phyloP scores from a whole-genome alignment of 2,329 filamentous ascomycete species.

The Xylariaceae sp. region DNA sequence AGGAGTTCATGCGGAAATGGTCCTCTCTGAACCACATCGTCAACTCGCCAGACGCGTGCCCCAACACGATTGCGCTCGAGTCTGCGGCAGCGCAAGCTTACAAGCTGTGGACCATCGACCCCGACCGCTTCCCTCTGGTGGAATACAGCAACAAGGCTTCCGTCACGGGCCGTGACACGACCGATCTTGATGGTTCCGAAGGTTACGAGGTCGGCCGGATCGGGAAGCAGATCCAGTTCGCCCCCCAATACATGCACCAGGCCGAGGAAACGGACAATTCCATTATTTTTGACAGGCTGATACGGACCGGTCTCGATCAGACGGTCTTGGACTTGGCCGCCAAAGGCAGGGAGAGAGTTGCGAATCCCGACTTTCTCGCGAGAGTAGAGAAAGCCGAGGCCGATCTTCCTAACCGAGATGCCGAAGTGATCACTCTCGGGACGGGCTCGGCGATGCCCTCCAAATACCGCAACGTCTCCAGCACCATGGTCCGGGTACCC shows the following conservation, averaged over 20 bases:
- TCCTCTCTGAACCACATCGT: conserved; percentile 66
- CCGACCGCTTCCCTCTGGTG: conserved; percentile 66
- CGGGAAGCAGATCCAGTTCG: conserved; percentile 42
- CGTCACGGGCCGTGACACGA: conserved; percentile 16
- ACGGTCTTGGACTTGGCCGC: conserved; percentile 49
- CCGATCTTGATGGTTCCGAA: conserved; percentile 15
- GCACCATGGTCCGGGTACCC: conserved; percentile 78
- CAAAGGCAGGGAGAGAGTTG: conserved; percentile 34
- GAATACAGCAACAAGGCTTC: conserved; percentile 53
- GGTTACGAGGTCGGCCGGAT: conserved; percentile 37
- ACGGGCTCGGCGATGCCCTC: conserved; percentile 88
- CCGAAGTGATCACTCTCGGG: conserved; percentile 80
- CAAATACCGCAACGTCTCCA: conserved; percentile 92
- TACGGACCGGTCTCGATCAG: conserved; percentile 35
- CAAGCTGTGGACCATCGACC: conserved; percentile 67
- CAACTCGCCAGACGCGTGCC: conserved; percentile 65
- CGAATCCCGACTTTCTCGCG: conserved; percentile 22
- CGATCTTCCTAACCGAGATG: conserved; percentile 67
- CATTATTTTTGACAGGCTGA: conserved; percentile 40
- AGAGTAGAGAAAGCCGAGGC: conserved; percentile 45
- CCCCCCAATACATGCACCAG: conserved; percentile 42
- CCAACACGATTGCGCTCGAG: conserved; percentile 69
- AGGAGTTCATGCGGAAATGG: conserved; percentile 62
- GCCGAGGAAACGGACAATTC: conserved; percentile 42
- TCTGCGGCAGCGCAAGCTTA: conserved; percentile 62